Conservation (phyloP, 2,329 filamentous ascomycete genomes). For the Phyllosticta citriasiana region DNA sequence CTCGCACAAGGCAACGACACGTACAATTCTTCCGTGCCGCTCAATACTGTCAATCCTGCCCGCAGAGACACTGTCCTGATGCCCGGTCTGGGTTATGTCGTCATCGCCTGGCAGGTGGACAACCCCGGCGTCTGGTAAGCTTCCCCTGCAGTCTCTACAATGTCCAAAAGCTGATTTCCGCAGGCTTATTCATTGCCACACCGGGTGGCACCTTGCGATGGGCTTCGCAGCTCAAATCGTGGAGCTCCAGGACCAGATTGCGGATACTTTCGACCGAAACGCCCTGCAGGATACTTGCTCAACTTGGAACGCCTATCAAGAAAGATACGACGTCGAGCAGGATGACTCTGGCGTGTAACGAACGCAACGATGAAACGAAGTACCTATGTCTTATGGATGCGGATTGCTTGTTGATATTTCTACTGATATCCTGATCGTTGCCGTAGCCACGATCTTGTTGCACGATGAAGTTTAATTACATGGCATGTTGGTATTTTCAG, state of each 20-base stretch:
- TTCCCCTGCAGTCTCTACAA: conserved; percentile 25
- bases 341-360: conserved; percentile 1
- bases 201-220: conserved; percentile 24
- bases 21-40: conserved; percentile 24
- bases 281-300: neutral
- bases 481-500: neutral
- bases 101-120: conserved; percentile 42
- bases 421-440: neutral
- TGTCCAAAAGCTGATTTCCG: neutral
- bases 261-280: neutral
- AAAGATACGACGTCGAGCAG: neutral
- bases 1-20: conserved; percentile 25
- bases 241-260: conserved; percentile 3
- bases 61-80: conserved; percentile 43
- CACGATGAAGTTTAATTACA: neutral
- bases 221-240: conserved; percentile 41
- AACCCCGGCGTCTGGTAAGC: conserved; percentile 38
- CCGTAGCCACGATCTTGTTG: neutral
- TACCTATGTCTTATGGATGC: neutral
- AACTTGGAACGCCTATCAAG: neutral
- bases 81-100: conserved; percentile 42
- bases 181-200: conserved; percentile 23
- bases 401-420: conserved; percentile 2
- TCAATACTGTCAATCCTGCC: conserved; percentile 29
- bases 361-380: neutral